Base-by-base conservation (phyloP, 1,139 yeast genomes). In the Yamadazyma taylorii region DNA sequence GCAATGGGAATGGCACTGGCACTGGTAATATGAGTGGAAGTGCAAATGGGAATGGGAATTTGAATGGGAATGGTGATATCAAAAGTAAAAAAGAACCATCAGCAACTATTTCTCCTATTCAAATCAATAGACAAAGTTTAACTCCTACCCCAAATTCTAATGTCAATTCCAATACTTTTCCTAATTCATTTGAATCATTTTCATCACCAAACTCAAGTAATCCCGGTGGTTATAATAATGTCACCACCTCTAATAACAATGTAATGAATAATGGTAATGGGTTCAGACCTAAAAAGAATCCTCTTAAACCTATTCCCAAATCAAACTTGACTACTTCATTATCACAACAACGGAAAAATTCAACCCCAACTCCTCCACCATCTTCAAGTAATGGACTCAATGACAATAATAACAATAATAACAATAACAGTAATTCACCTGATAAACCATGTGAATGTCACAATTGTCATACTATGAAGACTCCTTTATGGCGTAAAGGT, bases 401-500 rank as follows among this genome's bases (percentile, higher is more conserved):
- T 24, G n/a, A 10, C 5, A 13, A 8, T 25, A 25, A 14, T 14
- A n/a, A 12, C 10, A 25, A 25, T 25, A 26, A 36, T 24, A 5
- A 10, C 5, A 13, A 8, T 25, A 25, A 14, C 10, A n/a, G 5
- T 14, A 25, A 25, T 25, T 24, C 34, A 2, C 28, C 40, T 17
- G 41, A 38, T 9, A 45, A 43, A 13, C 38, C 40, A 2, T 45
- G 48, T 3, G 56, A 52, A 31, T 78, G 83, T 55, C 63, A 67
- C 41, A 77, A 77, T 52, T 78, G 83, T 53, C 75, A 73, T 37
- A 77, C 82, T 1, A 59, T 71, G 16, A 76, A 78, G 17, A 78
- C 83, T 0, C 83, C 83, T 4, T 55, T 78, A 23, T 78, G 83
- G 83, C 61, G 83, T 30, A 70, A 77, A 47, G 72, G 69, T 47